Conservation (phyloP, 78 protist species). For the Cavenderia fasciculata region DNA sequence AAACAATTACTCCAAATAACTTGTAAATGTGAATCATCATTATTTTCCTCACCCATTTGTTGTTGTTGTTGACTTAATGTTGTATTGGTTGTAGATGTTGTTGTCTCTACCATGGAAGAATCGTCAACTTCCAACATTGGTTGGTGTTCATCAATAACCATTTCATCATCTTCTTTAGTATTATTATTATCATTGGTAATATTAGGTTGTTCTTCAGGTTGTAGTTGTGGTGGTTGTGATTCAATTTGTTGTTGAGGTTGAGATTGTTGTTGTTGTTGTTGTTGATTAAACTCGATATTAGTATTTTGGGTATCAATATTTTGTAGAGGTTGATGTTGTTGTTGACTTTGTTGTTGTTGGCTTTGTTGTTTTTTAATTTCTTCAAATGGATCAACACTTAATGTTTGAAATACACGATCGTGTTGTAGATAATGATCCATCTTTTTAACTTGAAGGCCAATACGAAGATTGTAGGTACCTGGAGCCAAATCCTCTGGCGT, state of each 20-base stretch:
- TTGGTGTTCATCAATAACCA: no score
- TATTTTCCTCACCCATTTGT: no score
- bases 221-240: neutral
- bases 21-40: no score
- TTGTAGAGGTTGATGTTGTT: neutral
- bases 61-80: no score
- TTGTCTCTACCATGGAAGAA: no score
- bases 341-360: neutral
- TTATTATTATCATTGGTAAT: no score
- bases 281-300: neutral
- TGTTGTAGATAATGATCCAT: constrained; percentile 18
- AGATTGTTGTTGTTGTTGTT: constrained; percentile 5
- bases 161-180: no score
- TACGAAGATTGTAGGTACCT: constrained; percentile 23
- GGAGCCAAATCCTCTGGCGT: constrained; percentile 25
- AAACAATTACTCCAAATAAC: neutral
- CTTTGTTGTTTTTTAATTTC: neutral
- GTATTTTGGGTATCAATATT: neutral
- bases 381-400: constrained; percentile 19
- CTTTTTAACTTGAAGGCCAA: constrained; percentile 52
- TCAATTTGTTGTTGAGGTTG: neutral
- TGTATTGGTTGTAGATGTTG: no score
- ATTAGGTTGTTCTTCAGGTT: no score
- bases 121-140: no score
- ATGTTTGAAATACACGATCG: neutral